Percentiles rank a stretch among this genome's conserved stretches.
Conservation (phyloP, 306 rosid species). For the Pachyrhizus erosus region DNA sequence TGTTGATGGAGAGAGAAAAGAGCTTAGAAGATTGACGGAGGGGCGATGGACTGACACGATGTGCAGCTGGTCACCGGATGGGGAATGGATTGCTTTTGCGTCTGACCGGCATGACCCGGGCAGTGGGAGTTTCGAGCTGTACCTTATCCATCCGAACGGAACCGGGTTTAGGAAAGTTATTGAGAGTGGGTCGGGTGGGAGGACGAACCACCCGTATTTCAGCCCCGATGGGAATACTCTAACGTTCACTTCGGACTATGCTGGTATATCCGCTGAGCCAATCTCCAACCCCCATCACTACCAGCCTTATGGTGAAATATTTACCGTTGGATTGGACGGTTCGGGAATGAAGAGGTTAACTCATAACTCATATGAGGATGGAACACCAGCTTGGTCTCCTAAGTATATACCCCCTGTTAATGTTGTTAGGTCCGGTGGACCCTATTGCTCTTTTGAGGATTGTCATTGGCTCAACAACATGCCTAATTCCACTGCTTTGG, state of each 20-base stretch:
- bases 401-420: slow-evolving; percentile 54
- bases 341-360: slow-evolving; percentile 69
- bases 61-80: slow-evolving; percentile 89
- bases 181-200: slow-evolving; percentile 73
- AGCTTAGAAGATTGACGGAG: slow-evolving; percentile 59
- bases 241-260: slow-evolving; percentile 74
- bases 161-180: slow-evolving; percentile 73
- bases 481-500: slow-evolving; percentile 24
- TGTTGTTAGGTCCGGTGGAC: slow-evolving; percentile 61
- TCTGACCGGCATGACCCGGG: slow-evolving; percentile 77
- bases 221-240: slow-evolving; percentile 75
- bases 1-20: slow-evolving; percentile 58
- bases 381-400: slow-evolving; percentile 78
- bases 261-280: slow-evolving; percentile 84
- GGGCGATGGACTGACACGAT: slow-evolving; percentile 88
- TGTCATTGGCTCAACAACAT: slow-evolving; percentile 70
- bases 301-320: slow-evolving; percentile 89
- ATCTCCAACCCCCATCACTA: slow-evolving; percentile 82
- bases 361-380: slow-evolving; percentile 84
- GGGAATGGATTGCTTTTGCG: slow-evolving; percentile 83
- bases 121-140: slow-evolving; percentile 66
- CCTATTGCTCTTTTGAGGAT: slow-evolving; percentile 69
- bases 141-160: slow-evolving; percentile 77
- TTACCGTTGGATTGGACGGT: slow-evolving; percentile 70
- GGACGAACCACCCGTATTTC: slow-evolving; percentile 77